Evolutionary conservation across 768 basidiomycete genomes (phyloP), one percentile per base, ranked within the genome.

Genomic region (Boletus fagicola): DNA sequence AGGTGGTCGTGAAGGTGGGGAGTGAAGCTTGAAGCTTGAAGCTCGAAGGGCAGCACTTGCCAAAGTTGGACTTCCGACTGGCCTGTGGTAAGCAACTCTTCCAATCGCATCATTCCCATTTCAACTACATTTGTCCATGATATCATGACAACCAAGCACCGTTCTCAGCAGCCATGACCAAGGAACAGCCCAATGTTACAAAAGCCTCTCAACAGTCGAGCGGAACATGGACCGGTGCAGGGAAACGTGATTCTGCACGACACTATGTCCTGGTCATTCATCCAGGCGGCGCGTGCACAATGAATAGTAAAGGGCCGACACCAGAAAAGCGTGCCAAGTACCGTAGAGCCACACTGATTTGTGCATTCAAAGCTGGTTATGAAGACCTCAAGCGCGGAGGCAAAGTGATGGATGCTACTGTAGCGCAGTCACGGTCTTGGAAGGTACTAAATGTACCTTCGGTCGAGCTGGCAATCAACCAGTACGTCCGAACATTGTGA

Each of bases 391-490:
- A 69, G 39, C 70, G 77, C 4, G 88, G 87, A 16, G 90, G 90
- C 1, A 87, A 90, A 66, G 90, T 91, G 5, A 84, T 93, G 80
- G 89, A 92, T 68, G 90, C 91, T n/a, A 84, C 79, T 4, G 85
- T 88, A 3, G 86, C 88, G 89, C 91, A 0, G 91, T 90, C 10
- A 75, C 82, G 0, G 70, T 77, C 15, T 74, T 93, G 80, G 92
- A 92, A 80, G 86, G 89, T n/a, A n/a, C n/a, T n/a, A n/a, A n/a
- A n/a, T n/a, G n/a, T n/a, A n/a, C n/a, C n/a, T n/a, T 53, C 28
- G 16, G 11, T 33, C 26, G 6, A 22, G 33, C 9, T 9, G 20
- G 51, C 5, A n/a, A 18, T 28, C 22, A 9, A 28, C 10, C n/a
- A 10, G 24, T 4, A 28, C 8, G 5, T n/a, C 28, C 28, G 7